Base-by-base conservation (phyloP, 345 rosid genomes). In the Eutrema heterophyllum region DNA sequence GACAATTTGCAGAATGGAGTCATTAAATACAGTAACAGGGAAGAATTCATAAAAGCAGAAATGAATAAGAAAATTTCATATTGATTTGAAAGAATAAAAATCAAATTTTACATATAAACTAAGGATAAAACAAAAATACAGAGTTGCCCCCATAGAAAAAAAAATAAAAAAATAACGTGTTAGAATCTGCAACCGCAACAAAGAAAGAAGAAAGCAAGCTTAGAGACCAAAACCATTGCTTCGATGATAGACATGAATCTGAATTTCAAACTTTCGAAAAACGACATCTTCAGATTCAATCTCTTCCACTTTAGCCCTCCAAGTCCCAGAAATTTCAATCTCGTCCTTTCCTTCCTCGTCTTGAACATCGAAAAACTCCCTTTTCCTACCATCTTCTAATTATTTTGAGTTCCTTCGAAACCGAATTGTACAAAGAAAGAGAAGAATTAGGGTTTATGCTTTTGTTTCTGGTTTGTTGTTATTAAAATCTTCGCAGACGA, bases 281-380 rank as follows among this genome's bases (percentile, higher is more conserved):
- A 77, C 49, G 80, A 13, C 80, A 64, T 64, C 67, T 64, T 76
- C 48, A 76, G 26, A 70, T 70, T 76, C 67, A 76, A 32, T 70
- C 67, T 74, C 67, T 68, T 73, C 74, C 78, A 73, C 3, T 79
- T 68, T 27, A 66, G 3, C 21, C 73, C 52, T 18, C 63, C 39
- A 36, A 54, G 38, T 71, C 78, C 73, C 24, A 72, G 35, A 66
- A 78, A 65, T 14, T 67, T 72, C 64, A 66, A 60, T 11, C 69
- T 61, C 64, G 73, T 64, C 80, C 80, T 70, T 33, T 77, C 80
- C 11, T 77, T 64, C 7, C 51, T 76, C 27, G 67, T 26, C 76
- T 64, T 70, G 55, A 53, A 76, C 4, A 56, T 18, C 16, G 67
- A 45, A 29, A 56, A 6, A 4, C 43, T 70, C 12, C 71, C 46